Evolutionary conservation across 2,329 filamentous ascomycete species (phyloP), one percentile per base, ranked within the genome.

Genomic region (Phaeoacremonium minimum): DNA sequence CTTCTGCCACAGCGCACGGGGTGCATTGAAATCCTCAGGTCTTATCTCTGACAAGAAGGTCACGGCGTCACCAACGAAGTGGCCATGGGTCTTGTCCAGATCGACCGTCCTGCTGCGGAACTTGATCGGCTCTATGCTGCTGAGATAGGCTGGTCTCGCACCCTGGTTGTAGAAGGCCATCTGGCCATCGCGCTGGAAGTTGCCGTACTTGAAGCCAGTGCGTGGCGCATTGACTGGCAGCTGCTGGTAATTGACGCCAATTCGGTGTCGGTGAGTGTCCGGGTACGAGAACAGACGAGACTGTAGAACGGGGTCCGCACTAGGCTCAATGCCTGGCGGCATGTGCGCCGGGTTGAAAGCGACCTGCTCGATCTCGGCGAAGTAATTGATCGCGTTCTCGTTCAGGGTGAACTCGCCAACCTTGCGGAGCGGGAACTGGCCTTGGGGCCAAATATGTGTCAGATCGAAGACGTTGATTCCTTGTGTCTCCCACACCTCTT

Each of bases 121-220:
- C n/a, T 42, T 31, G 37, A 66, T 57, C 2, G 56, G 55, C 14
- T 59, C 55, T 18, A 57, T 56, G n/a, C 36, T 38, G 13, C 36
- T 38, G 7, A 42, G 64, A 49, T 81, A 83, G 58, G 75, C 77
- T 7, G 75, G 74, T 49, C 78, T 71, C 15, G 66, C 63, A 30
- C 76, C 77, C 47, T 80, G 77, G 62, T 81, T 81, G 37, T 87
- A 85, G 53, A 78, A 67, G 37, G 80, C 75, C 83, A 87, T 88
- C 40, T 57, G 52, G 12, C 85, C 85, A 50, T 88, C 84, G 42
- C 85, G 77, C 57, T 88, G 83, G 67, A 80, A 85, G 46, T 84
- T 84, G 46, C 36, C 40, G 11, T 38, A 42, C 33, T 83, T 70
- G 69, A 75, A 70, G 60, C 65, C 65, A 61, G 52, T 66, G 57